Conservation (phyloP, 352 stramenopile species). For the Phytophthora meadii region DNA sequence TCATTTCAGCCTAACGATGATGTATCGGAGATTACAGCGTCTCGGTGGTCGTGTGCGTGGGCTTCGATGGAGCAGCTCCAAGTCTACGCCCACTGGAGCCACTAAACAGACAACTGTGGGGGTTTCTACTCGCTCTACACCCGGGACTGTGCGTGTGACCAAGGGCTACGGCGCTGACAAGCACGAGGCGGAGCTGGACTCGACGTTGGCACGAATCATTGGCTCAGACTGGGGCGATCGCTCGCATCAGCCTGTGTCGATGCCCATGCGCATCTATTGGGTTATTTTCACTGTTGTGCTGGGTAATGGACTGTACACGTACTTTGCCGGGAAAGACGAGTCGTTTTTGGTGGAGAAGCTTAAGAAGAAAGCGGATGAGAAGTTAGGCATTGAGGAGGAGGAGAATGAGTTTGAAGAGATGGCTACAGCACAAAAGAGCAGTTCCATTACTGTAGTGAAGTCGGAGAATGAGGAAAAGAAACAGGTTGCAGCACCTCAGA, state of each 20-base stretch:
- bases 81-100: slow-evolving; percentile 5
- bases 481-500: not conserved
- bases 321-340: slow-evolving; percentile 61
- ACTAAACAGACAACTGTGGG: not conserved
- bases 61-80: slow-evolving; percentile 33
- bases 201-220: slow-evolving; percentile 69
- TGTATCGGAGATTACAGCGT: slow-evolving; percentile 23
- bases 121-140: slow-evolving; percentile 23
- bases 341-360: slow-evolving; percentile 61
- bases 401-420: slow-evolving; percentile 56
- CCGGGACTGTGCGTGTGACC: slow-evolving; percentile 47
- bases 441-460: not conserved
- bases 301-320: slow-evolving; percentile 68
- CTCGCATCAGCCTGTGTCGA: slow-evolving; percentile 64
- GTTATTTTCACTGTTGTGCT: slow-evolving; percentile 64
- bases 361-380: slow-evolving; percentile 62
- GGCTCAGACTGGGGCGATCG: slow-evolving; percentile 82
- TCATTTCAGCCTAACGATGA: slow-evolving; percentile 2
- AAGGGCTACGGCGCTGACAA: slow-evolving; percentile 40
- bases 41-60: slow-evolving; percentile 13
- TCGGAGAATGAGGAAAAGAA: slow-evolving; percentile 3
- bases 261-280: slow-evolving; percentile 82
- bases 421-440: slow-evolving; percentile 15
- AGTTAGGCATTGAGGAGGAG: slow-evolving; percentile 49
- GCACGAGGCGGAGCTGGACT: slow-evolving; percentile 60